Base-by-base conservation (phyloP, 345 rosid species). In the Mangifera indica region DNA sequence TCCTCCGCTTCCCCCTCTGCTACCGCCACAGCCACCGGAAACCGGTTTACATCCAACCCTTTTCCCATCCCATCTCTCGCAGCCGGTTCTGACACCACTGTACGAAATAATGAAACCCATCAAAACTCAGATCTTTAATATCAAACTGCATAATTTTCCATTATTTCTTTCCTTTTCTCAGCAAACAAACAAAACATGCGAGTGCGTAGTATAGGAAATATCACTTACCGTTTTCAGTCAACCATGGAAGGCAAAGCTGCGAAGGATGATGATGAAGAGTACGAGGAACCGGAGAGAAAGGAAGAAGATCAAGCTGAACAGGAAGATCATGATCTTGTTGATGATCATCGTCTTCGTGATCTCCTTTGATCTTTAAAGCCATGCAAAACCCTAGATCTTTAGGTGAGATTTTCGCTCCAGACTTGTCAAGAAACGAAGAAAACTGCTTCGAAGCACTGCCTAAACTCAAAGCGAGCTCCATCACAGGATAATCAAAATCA, bases 381-480 rank as follows among this genome's bases (percentile, higher is more conserved):
- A 88, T 86, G 84, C 86, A 81, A 78, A 92, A 90, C 66, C 87
- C 91, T 61, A 84, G 82, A 79, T 86, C 90, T 60, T 81, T 84
- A 64, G 67, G 60, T 0, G 83, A 66, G 10, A 85, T 46, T 64
- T 82, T 83, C 5, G 40, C 40, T 1, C 85, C 72, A 44, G 78
- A 69, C 59, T 84, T 84, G 73, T 85, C 90, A 13, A 88, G 75
- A 74, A 91, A 93, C 48, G 85, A 73, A 72, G 88, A 78, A 76
- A 90, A 85, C 7, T 90, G 76, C 75, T 84, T 90, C 0, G 91
- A 86, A 55, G 88, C 44, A 65, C 88, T 93, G 2, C 99, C 99
- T 32, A 95, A 76, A 74, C 90, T 92, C 84, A 95, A 77, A 63
- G 93, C 98, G 10, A 95, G 84, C 82, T 95, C 97, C 99, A 95